Conservation (phyloP, 2,329 filamentous ascomycete species). For the Diaporthe sp. region DNA sequence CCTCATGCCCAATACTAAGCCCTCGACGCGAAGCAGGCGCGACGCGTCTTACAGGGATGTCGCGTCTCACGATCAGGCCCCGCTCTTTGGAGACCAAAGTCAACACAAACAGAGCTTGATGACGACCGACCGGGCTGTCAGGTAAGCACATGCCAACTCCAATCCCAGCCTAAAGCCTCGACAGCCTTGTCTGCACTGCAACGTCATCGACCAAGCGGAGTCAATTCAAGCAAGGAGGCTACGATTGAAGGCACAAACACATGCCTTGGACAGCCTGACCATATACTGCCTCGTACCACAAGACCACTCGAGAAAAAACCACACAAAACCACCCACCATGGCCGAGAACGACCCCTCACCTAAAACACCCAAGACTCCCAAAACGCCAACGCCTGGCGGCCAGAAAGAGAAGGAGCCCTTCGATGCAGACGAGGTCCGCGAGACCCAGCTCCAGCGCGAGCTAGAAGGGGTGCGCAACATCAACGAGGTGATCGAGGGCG, state of each 20-base stretch:
- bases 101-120: slow-evolving; percentile 8
- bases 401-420: slow-evolving; percentile 59
- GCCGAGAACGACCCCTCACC: slow-evolving; percentile 60
- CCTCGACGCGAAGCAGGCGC: too few species aligned
- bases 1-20: too few species aligned
- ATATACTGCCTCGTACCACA: neutral
- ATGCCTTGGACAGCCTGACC: neutral
- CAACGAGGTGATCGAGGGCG: slow-evolving; percentile 87
- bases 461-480: slow-evolving; percentile 86
- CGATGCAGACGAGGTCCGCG: slow-evolving; percentile 76
- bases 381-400: slow-evolving; percentile 31
- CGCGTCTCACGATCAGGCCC: too few species aligned
- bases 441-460: slow-evolving; percentile 81
- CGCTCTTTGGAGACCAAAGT: neutral
- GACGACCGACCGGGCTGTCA: neutral
- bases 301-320: neutral
- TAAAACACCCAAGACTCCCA: slow-evolving; percentile 52
- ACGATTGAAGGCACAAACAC: neutral
- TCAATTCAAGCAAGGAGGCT: slow-evolving; percentile 5
- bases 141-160: neutral
- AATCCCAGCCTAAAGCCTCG: neutral
- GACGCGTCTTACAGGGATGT: too few species aligned
- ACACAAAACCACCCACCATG: slow-evolving; percentile 30
- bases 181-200: slow-evolving; percentile 21
- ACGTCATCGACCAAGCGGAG: slow-evolving; percentile 28